Conservation (phyloP, 805 yeast genomes). For the Starmerella bacillaris region DNA sequence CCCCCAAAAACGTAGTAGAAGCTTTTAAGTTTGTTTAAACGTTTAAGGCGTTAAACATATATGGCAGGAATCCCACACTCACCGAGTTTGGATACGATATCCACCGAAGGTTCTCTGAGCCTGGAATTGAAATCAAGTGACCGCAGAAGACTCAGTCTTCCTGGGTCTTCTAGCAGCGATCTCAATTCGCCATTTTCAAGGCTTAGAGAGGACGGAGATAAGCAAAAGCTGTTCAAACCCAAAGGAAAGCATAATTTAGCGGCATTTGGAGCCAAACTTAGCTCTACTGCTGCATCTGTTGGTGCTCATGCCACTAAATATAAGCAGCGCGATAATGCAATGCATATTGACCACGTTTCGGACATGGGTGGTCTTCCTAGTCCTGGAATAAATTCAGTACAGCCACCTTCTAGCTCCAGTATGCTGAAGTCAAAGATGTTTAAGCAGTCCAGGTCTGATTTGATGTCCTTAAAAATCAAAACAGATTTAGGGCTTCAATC, state of each 20-base stretch:
- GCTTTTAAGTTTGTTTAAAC: too few relatives aligned
- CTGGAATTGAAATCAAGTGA: too few relatives aligned
- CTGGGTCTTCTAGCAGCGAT: background rate
- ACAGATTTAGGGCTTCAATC: constrained; percentile 19
- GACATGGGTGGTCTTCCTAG: constrained; percentile 1
- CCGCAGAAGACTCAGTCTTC: background rate
- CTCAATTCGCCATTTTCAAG: background rate
- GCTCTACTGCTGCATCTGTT: constrained; percentile 21
- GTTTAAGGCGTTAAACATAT: too few relatives aligned
- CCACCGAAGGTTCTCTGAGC: too few relatives aligned
- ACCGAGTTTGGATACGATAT: too few relatives aligned
- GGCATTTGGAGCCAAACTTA: constrained; percentile 16
- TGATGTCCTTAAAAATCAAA: constrained; percentile 14
- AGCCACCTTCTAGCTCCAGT: constrained; percentile 1
- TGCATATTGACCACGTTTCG: constrained; percentile 14
- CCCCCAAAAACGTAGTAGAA: too few relatives aligned
- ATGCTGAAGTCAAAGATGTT: constrained; percentile 22
- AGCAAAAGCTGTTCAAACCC: constrained; percentile 10
- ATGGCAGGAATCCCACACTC: too few relatives aligned
- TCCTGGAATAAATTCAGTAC: background rate
- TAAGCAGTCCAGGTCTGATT: constrained; percentile 20
- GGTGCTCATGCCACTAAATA: constrained; percentile 20
- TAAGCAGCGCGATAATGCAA: constrained; percentile 4
- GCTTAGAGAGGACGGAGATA: constrained; percentile 3
- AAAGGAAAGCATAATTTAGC: constrained; percentile 15